phyloP scores from a whole-genome alignment of 2,329 filamentous ascomycete species.

The Dendryphion nanum region DNA sequence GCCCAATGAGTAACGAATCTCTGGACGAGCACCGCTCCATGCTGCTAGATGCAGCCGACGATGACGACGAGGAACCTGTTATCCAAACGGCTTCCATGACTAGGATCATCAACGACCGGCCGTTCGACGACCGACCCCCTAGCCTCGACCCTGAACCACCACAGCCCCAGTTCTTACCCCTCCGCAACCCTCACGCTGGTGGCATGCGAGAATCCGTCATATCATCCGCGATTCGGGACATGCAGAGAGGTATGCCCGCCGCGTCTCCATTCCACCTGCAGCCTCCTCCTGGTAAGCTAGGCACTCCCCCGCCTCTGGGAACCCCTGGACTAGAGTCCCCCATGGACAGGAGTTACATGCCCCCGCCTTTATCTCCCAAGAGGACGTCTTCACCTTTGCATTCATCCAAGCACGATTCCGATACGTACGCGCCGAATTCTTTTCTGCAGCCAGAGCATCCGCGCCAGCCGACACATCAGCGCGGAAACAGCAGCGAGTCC shows the following conservation, averaged over 20 bases:
- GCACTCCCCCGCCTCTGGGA: constrained; percentile 9
- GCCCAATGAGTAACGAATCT: constrained; percentile 63
- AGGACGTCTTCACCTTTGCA: constrained; percentile 51
- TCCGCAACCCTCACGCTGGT: constrained; percentile 27
- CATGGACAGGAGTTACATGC: constrained; percentile 62
- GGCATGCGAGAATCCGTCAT: constrained; percentile 39
- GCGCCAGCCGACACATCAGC: constrained; percentile 23
- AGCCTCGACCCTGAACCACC: constrained; percentile 18
- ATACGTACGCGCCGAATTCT: constrained; percentile 14
- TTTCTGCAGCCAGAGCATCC: constrained; percentile 22
- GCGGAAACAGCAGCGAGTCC: constrained; percentile 71
- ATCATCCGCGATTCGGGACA: constrained; percentile 42
- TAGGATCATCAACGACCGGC: constrained; percentile 49
- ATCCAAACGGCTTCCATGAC: constrained; percentile 56
- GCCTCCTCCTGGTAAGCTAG: constrained; percentile 31
- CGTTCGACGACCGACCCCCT: constrained; percentile 19
- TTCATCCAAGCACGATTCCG: constrained; percentile 12
- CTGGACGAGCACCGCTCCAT: constrained; percentile 39
- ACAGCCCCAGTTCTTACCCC: constrained; percentile 26
- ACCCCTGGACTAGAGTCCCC: constrained; percentile 43
- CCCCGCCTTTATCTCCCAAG: constrained; percentile 68
- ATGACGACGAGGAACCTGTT: constrained; percentile 41
- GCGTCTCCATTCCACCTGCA: constrained; percentile 32
- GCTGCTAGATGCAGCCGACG: constrained; percentile 33
- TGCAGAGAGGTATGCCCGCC: constrained; percentile 33